Evolutionary conservation across 371 early-diverging fungal species (phyloP).

Genomic region (Parasitella parasitica): DNA sequence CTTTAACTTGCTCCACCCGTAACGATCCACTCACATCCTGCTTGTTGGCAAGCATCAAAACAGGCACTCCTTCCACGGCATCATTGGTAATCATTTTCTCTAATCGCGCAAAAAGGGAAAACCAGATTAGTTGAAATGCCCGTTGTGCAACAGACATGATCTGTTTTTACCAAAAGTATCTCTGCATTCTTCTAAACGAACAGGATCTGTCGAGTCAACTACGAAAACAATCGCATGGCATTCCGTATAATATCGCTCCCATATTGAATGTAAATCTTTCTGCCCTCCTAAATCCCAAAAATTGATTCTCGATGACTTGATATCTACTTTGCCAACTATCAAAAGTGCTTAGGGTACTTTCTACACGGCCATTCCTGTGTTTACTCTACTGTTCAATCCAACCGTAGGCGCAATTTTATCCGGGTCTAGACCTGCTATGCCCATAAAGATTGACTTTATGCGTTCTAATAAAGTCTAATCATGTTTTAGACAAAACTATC

Average conservation of each 20-base stretch:
- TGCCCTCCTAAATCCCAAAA: slow-evolving; percentile 98
- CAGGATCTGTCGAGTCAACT: slow-evolving; percentile 81
- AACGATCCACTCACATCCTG: slow-evolving; percentile 77
- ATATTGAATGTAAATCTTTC: slow-evolving; percentile 81
- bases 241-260: slow-evolving; percentile 94
- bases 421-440: slow-evolving; percentile 68
- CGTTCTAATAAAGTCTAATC: slow-evolving; percentile 26
- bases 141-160: not conserved
- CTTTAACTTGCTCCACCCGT: slow-evolving; percentile 85
- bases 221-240: slow-evolving; percentile 94
- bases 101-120: no score
- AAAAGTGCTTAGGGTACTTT: not conserved
- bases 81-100: slow-evolving; percentile 76
- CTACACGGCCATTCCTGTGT: not conserved
- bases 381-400: slow-evolving; percentile 81
- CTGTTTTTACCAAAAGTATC: slow-evolving; percentile 71
- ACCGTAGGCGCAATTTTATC: slow-evolving; percentile 93
- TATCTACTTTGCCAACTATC: slow-evolving; percentile 78
- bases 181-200: slow-evolving; percentile 81
- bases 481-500: not conserved
- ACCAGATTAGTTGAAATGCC: not conserved
- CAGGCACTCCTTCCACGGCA: slow-evolving; percentile 83
- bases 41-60: slow-evolving; percentile 94
- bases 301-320: slow-evolving; percentile 67
- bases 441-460: slow-evolving; percentile 29